Percentiles rank a stretch among this genome's conserved stretches.
Conservation (phyloP, 441 rosid genomes). For the Brassica hybrid region DNA sequence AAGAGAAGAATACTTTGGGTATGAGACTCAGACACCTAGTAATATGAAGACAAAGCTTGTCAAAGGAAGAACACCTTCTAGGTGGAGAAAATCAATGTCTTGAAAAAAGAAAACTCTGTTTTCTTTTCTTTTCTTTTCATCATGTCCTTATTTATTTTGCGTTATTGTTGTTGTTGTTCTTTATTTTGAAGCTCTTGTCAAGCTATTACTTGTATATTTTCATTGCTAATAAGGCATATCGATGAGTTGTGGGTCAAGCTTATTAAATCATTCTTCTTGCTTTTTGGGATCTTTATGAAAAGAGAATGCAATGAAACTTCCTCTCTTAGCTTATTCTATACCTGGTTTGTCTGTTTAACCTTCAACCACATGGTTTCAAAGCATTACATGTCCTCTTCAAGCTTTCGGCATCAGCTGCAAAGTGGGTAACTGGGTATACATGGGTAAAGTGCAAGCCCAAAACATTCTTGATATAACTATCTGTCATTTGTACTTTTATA, state of each 20-base stretch:
- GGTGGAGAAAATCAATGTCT: not conserved
- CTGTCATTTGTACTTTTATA: too few relatives aligned
- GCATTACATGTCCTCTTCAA: not conserved
- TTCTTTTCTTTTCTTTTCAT: not conserved
- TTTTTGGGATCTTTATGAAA: not conserved
- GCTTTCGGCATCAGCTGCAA: not conserved
- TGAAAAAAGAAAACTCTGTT: not conserved
- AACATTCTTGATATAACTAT: too few relatives aligned
- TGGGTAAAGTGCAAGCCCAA: too few relatives aligned
- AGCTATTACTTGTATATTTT: not conserved
- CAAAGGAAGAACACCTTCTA: slow-evolving; percentile 30
- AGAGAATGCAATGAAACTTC: too few relatives aligned
- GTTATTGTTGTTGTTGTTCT: not conserved
- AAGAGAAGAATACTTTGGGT: slow-evolving; percentile 34
- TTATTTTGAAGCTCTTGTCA: not conserved
- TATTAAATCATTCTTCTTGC: not conserved
- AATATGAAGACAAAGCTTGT: slow-evolving; percentile 65
- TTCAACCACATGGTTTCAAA: too few relatives aligned
- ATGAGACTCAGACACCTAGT: slow-evolving; percentile 59
- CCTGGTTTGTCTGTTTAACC: too few relatives aligned
- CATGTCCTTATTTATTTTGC: not conserved
- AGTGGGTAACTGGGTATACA: not conserved
- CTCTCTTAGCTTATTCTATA: too few relatives aligned
- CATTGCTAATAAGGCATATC: not conserved
- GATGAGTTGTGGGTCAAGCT: slow-evolving; percentile 12